phyloP scores from a whole-genome alignment of 2,329 filamentous ascomycete genomes.

The Dactylellina sp. region DNA sequence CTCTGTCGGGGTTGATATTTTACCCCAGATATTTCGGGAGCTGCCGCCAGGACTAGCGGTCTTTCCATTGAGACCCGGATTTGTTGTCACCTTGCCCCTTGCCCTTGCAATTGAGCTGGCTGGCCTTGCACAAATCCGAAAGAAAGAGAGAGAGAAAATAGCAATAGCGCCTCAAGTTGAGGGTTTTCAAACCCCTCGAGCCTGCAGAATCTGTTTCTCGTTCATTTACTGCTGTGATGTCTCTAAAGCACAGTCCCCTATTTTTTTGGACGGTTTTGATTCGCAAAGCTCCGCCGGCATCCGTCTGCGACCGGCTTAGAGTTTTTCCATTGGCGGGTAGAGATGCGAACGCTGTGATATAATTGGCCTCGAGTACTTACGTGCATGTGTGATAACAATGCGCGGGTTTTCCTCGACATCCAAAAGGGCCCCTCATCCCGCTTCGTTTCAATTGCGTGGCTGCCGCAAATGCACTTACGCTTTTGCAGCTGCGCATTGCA shows the following conservation, averaged over 20 bases:
- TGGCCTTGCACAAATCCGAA: neutral
- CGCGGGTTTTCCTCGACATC: neutral
- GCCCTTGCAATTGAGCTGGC: slow-evolving; percentile 10
- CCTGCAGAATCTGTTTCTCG: slow-evolving; percentile 2
- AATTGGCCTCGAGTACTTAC: neutral
- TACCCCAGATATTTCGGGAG: slow-evolving; percentile 55
- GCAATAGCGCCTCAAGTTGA: slow-evolving; percentile 1
- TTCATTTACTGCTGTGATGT: neutral
- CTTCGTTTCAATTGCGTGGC: too few relatives aligned
- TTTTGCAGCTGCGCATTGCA: too few relatives aligned
- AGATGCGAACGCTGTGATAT: neutral
- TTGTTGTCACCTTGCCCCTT: slow-evolving; percentile 35
- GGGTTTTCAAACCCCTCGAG: slow-evolving; percentile 31
- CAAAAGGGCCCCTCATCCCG: too few relatives aligned
- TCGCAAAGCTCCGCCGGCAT: slow-evolving; percentile 27
- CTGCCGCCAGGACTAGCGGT: slow-evolving; percentile 41
- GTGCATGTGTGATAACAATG: neutral
- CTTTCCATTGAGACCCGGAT: slow-evolving; percentile 40
- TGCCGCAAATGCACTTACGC: too few relatives aligned
- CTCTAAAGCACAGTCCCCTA: slow-evolving; percentile 1
- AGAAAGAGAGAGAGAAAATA: neutral
- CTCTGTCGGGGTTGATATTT: slow-evolving; percentile 10
- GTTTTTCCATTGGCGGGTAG: slow-evolving; percentile 27
- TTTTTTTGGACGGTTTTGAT: slow-evolving; percentile 6
- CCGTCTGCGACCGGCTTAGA: slow-evolving; percentile 35